phyloP scores from a whole-genome alignment of 83 land plant species.

The Thuja plicata region DNA sequence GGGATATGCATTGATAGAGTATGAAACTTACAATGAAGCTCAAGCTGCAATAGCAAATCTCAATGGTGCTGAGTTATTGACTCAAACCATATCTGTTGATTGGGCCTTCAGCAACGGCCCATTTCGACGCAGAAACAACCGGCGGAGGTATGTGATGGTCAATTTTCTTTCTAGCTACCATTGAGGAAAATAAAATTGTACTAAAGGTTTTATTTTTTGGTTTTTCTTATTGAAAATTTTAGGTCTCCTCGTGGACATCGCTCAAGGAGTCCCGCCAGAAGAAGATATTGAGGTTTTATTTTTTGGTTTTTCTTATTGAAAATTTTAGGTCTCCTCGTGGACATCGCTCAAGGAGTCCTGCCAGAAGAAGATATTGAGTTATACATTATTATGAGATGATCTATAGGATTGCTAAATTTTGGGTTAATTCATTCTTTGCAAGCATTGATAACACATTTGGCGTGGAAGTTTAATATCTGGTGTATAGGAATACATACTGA shows the following conservation, averaged over 20 bases:
- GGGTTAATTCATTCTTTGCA: background rate
- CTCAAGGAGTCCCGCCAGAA: slow-evolving; percentile 16
- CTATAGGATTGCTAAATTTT: background rate
- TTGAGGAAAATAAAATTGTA: background rate
- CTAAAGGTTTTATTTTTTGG: no score
- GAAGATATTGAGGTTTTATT: background rate
- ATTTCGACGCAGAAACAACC: slow-evolving; percentile 34
- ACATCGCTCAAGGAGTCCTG: slow-evolving; percentile 16
- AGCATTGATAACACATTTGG: background rate
- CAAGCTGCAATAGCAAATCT: slow-evolving; percentile 47
- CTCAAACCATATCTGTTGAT: slow-evolving; percentile 53
- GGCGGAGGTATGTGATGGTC: slow-evolving; percentile 30
- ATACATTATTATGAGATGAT: background rate
- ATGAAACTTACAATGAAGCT: slow-evolving; percentile 61
- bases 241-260: slow-evolving; percentile 12
- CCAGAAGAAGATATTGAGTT: slow-evolving; percentile 10
- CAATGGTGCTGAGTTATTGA: slow-evolving; percentile 50
- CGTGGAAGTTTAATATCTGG: background rate
- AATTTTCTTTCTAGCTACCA: background rate
- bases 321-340: slow-evolving; percentile 9
- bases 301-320: background rate
- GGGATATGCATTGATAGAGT: slow-evolving; percentile 99
- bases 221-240: background rate
- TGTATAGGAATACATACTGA: background rate
- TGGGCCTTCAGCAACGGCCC: slow-evolving; percentile 67